Evolutionary conservation across 495 filamentous ascomycete species (phyloP).

Genomic region (Wilcoxina mikolae): DNA sequence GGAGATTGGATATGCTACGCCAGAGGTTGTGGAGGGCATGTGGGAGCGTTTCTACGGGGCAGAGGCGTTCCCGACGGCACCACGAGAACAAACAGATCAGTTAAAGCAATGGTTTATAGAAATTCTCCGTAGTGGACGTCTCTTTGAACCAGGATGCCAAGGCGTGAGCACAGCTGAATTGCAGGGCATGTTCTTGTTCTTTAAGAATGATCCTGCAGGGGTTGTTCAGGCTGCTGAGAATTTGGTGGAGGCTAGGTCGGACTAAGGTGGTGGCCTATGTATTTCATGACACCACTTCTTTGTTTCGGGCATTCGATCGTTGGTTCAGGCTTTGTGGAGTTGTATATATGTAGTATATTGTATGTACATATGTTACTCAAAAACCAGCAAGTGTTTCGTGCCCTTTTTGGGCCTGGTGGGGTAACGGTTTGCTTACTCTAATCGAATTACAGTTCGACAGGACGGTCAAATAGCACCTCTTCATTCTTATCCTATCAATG

Average conservation of each 20-base stretch:
- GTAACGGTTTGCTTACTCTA: no score
- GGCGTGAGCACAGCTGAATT: conserved; percentile 64
- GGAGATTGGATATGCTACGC: conserved; percentile 71
- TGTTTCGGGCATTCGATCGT: no score
- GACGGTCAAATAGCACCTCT: no score
- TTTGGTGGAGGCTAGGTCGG: background rate
- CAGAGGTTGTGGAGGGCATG: conserved; percentile 68
- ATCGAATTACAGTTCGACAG: no score
- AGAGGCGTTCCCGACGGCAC: background rate
- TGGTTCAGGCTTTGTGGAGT: no score
- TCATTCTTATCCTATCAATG: no score
- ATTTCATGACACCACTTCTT: no score
- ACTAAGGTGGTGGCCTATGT: no score
- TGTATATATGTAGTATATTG: background rate
- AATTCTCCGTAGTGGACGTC: background rate
- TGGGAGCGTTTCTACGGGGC: conserved; percentile 85
- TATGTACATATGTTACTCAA: background rate
- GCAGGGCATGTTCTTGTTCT: conserved; percentile 83
- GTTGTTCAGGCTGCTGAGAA: conserved; percentile 62
- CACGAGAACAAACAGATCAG: background rate
- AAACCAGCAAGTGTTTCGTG: no score
- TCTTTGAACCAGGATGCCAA: background rate
- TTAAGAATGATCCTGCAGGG: conserved; percentile 76
- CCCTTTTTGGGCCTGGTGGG: no score
- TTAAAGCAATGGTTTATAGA: background rate